Evolutionary conservation across 306 rosid genomes (phyloP), one percentile per base, ranked within the genome.

Genomic region (Trifolium repens): DNA sequence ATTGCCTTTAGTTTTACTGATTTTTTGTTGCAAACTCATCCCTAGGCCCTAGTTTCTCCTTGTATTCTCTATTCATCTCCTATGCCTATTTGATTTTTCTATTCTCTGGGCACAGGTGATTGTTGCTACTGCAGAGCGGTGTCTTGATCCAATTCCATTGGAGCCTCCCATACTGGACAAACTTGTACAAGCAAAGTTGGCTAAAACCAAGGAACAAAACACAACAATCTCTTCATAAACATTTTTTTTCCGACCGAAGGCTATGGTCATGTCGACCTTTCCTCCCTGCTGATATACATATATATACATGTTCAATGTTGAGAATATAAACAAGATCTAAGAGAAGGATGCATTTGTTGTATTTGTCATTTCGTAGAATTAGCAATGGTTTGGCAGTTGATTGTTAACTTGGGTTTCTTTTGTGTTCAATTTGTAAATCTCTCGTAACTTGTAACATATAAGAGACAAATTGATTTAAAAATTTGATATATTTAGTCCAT

Each of bases 131-230:
- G 88, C 96, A 35, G 96, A 94, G 83, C 93, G 98, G 63, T 89
- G 97, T 80, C 97, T 94, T 9, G 98, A 94, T 66, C 91, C 97
- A 53, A 82, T 83, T 81, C 96, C 94, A 34, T 77, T 94, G 77
- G 97, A 91, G 75, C 91, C 92, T 63, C 91, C 96, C 72, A 94
- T 94, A 69, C 78, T 94, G 78, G 97, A 91, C 87, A 91, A 83
- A 78, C 98, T 91, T 65, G 78, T 88, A 89, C 96, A 84, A 76
- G 85, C 91, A 11, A 94, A 94, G 86, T 78, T 90, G 89, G 87
- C 87, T 14, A 91, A 88, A 77, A 76, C 87, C 35, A 81, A 63
- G 79, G 88, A 90, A 55, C 90, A 77, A 71, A 83, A 54, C 63
- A 70, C 87, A 72, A 67, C 87, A 72, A 55, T 42, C 72, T 52